Evolutionary conservation across 192 early-diverging fungal genomes (phyloP).

Genomic region (Coemansia sp.): DNA sequence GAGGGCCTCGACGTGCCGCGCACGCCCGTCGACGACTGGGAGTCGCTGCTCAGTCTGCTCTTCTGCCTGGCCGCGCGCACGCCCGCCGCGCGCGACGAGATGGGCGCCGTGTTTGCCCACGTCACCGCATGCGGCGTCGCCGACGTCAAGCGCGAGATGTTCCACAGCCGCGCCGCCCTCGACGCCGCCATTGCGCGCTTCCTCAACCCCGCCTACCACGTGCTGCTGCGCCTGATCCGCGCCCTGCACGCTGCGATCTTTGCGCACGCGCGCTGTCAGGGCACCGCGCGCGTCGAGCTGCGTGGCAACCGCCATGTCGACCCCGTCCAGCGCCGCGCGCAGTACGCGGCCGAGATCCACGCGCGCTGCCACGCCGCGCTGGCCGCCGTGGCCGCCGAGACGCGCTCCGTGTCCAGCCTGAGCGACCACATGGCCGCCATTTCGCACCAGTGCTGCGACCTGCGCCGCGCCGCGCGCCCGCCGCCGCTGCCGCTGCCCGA

Average conservation of each 20-base stretch:
- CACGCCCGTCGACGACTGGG: constrained; percentile 46
- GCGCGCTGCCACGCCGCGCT: constrained; percentile 22
- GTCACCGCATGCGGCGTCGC: constrained; percentile 18
- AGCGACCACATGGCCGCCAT: constrained; percentile 23
- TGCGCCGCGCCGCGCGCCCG: not conserved
- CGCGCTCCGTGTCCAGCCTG: constrained; percentile 5
- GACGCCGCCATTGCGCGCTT: constrained; percentile 21
- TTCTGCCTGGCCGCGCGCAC: constrained; percentile 33
- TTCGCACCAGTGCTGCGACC: constrained; percentile 22
- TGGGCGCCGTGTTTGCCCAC: constrained; percentile 21
- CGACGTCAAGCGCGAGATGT: constrained; percentile 34
- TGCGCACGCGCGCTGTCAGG: constrained; percentile 29
- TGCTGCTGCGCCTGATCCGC: constrained; percentile 22
- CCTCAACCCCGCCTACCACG: constrained; percentile 19
- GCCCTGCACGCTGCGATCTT: constrained; percentile 29
- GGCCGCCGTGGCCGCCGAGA: constrained; percentile 1
- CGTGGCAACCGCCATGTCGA: constrained; percentile 38
- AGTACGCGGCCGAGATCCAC: constrained; percentile 38
- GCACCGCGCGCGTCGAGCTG: constrained; percentile 28
- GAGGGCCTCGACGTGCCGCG: constrained; percentile 44
- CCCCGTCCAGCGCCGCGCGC: constrained; percentile 33
- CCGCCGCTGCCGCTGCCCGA: constrained; percentile 4
- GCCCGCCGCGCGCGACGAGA: constrained; percentile 12
- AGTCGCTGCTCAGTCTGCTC: constrained; percentile 36
- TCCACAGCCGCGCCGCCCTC: constrained; percentile 11